These are phyloP conservation scores for Citrus unshiu DNA, from an alignment of 345 rosid genomes.

Conservation along the genomic window DNA sequence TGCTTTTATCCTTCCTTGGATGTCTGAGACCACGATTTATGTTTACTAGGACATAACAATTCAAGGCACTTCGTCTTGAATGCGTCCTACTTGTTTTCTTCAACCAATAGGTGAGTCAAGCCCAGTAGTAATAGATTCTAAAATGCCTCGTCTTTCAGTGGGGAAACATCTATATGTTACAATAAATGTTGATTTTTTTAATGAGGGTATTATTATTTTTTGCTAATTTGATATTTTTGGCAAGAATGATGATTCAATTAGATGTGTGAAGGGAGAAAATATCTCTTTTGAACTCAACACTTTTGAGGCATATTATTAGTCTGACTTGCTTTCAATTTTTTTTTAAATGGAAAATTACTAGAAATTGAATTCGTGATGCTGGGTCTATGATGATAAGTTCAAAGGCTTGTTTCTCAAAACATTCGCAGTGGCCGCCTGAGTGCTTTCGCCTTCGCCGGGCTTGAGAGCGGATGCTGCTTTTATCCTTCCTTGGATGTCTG, in stretches of 20 bases:
- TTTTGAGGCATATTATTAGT: slow-evolving; percentile 32
- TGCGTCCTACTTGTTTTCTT: too few species aligned
- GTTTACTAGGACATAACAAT: not conserved
- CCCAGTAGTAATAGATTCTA: too few species aligned
- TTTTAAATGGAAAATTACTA: too few species aligned
- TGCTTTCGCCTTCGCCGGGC: slow-evolving; percentile 50
- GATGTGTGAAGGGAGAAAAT: slow-evolving; percentile 44
- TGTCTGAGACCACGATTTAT: slow-evolving; percentile 24
- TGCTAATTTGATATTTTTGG: not conserved
- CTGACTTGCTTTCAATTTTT: slow-evolving; percentile 27
- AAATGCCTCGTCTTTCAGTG: too few species aligned
- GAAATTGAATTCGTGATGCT: not conserved
- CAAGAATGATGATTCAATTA: slow-evolving; percentile 61
- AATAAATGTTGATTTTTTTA: not conserved
- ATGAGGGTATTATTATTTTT: not conserved
- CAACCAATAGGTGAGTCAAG: too few species aligned
- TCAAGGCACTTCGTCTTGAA: too few species aligned
- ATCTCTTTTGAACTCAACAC: slow-evolving; percentile 30
- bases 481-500: slow-evolving; percentile 34
- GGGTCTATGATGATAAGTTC: slow-evolving; percentile 34
- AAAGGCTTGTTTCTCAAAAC: slow-evolving; percentile 61
- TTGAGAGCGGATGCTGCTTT: slow-evolving; percentile 41
- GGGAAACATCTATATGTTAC: too few species aligned
- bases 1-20: slow-evolving; percentile 33
- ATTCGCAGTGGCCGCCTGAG: slow-evolving; percentile 62